Conservation (phyloP, 352 stramenopile genomes). For the Pythium dissimile region DNA sequence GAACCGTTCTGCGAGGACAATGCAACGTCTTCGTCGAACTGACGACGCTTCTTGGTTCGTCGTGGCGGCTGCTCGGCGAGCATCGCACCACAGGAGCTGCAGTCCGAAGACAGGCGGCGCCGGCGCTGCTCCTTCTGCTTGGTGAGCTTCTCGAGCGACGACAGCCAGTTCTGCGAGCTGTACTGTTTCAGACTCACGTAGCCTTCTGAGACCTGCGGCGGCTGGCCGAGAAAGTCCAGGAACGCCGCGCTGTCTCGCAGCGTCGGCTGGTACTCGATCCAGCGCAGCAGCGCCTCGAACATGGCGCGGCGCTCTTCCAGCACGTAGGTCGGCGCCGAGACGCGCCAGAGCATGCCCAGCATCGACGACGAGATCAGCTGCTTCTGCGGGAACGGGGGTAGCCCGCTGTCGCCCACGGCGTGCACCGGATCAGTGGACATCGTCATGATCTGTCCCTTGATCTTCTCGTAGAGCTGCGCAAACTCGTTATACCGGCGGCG, state of each 20-base stretch:
- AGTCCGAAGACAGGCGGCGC: conserved; percentile 32
- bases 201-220: conserved; percentile 49
- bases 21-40: background rate
- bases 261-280: conserved; percentile 51
- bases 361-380: conserved; percentile 45
- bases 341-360: conserved; percentile 45
- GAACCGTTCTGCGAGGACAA: too few species aligned
- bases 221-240: conserved; percentile 50
- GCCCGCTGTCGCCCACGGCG: conserved; percentile 5
- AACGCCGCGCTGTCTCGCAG: conserved; percentile 35
- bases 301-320: conserved; percentile 47
- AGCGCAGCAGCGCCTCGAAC: conserved; percentile 55
- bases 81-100: conserved; percentile 18
- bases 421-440: conserved; percentile 13
- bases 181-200: conserved; percentile 80
- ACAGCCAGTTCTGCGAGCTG: conserved; percentile 60
- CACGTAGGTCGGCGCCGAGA: conserved; percentile 38
- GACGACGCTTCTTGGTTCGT: conserved; percentile 18
- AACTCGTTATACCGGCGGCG: conserved; percentile 70
- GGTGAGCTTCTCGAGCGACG: conserved; percentile 53
- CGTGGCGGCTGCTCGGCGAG: background rate
- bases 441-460: conserved; percentile 27
- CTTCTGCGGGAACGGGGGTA: conserved; percentile 55
- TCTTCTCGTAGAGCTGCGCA: conserved; percentile 44
- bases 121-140: conserved; percentile 32